These are phyloP conservation scores for Backusella tuberculispora DNA, from an alignment of 192 early-diverging fungal genomes.

Conservation along the genomic window DNA sequence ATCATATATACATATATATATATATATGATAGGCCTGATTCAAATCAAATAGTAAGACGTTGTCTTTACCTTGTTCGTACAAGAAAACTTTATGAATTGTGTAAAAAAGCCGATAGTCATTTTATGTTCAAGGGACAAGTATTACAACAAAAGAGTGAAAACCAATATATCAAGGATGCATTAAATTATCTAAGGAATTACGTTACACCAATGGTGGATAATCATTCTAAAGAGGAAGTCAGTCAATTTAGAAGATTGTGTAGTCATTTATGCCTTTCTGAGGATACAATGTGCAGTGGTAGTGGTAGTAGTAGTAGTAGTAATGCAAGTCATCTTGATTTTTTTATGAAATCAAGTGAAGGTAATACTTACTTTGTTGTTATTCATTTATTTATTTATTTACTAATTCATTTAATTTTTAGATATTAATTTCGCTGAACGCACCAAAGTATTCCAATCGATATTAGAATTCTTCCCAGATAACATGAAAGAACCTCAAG, in stretches of 20 bases:
- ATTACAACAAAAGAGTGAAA: slow-evolving; percentile 9
- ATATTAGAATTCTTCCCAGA: slow-evolving; percentile 77
- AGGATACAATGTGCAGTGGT: not conserved
- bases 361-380: not conserved
- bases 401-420: not conserved
- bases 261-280: slow-evolving; percentile 22
- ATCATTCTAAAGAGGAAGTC: slow-evolving; percentile 49
- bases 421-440: slow-evolving; percentile 40
- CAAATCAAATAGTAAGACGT: slow-evolving; percentile 72
- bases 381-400: not conserved
- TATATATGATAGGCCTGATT: slow-evolving; percentile 51
- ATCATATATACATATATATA: not conserved
- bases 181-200: slow-evolving; percentile 80
- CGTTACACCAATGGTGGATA: slow-evolving; percentile 74
- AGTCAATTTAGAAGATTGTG: slow-evolving; percentile 44
- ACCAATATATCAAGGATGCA: slow-evolving; percentile 49
- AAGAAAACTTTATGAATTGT: slow-evolving; percentile 77
- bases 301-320: not conserved
- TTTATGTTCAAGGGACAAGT: not conserved
- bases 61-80: slow-evolving; percentile 78
- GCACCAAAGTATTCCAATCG: slow-evolving; percentile 68
- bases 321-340: not conserved
- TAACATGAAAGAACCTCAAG: slow-evolving; percentile 77
- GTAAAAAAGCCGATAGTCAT: slow-evolving; percentile 6
- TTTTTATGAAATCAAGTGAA: not conserved